phyloP scores from a whole-genome alignment of 1,139 yeast species.

The Arxiozyma slooffiae region DNA sequence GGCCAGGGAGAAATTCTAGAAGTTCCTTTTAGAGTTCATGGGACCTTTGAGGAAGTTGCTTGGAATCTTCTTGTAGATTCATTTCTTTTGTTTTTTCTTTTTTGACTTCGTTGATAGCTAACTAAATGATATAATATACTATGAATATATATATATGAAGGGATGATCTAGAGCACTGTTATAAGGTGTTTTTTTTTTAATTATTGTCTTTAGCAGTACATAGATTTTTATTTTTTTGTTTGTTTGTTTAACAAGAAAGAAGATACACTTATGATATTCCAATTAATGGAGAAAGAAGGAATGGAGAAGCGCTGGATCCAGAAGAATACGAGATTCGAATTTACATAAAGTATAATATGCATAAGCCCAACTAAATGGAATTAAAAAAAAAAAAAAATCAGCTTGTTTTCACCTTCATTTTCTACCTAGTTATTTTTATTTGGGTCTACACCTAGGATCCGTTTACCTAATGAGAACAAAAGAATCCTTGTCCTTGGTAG shows the following conservation, averaged over 20 bases:
- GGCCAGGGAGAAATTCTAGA: too few relatives aligned
- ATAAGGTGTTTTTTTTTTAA: not conserved
- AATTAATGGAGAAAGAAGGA: too few relatives aligned
- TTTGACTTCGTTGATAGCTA: too few relatives aligned
- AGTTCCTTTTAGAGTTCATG: too few relatives aligned
- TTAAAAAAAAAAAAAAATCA: too few relatives aligned
- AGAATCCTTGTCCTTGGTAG: constrained; percentile 72
- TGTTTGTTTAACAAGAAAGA: not conserved
- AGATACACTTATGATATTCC: too few relatives aligned
- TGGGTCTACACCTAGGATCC: constrained; percentile 62
- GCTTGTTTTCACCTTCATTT: constrained; percentile 7
- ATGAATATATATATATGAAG: not conserved
- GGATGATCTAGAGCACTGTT: constrained; percentile 10
- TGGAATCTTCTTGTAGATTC: not conserved
- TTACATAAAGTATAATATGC: too few relatives aligned
- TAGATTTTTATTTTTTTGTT: not conserved
- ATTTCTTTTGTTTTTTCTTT: too few relatives aligned
- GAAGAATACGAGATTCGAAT: constrained; percentile 57
- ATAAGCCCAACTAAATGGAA: not conserved
- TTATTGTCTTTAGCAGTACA: not conserved
- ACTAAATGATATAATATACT: not conserved
- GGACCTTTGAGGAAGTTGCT: too few relatives aligned
- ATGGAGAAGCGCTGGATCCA: constrained; percentile 70
- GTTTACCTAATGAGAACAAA: constrained; percentile 45
- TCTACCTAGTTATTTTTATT: constrained; percentile 49